Percentiles rank a stretch among this genome's conserved stretches.
phyloP scores from a whole-genome alignment of 164 flowering plant genomes.

The Stephania cephalantha region DNA sequence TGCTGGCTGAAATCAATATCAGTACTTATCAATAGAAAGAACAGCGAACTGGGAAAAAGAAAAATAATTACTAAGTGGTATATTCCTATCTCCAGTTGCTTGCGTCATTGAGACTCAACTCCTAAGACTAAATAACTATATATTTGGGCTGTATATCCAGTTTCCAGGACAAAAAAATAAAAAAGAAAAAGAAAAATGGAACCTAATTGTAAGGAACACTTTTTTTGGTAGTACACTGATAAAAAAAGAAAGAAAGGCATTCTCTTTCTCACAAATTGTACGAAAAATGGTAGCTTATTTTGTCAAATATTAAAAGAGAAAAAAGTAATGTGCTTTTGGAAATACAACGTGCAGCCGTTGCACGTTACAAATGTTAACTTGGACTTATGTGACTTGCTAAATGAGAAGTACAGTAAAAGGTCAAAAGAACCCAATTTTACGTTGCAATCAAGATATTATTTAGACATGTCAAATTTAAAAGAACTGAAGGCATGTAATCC shows the following conservation, averaged over 20 bases:
- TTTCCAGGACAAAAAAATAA: not conserved
- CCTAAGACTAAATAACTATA: not conserved
- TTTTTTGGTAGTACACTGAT: no score
- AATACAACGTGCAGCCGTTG: no score
- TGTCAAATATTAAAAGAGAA: no score
- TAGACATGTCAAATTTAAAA: no score
- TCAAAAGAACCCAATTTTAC: conserved; percentile 1
- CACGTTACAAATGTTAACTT: no score
- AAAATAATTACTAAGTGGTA: not conserved
- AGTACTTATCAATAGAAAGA: not conserved
- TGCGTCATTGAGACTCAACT: not conserved
- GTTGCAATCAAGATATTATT: not conserved
- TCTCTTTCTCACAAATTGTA: not conserved
- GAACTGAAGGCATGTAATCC: no score
- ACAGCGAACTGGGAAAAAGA: not conserved
- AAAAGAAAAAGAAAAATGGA: not conserved
- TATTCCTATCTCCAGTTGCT: not conserved
- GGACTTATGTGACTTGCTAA: not conserved
- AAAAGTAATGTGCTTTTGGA: no score
- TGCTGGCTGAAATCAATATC: conserved; percentile 54
- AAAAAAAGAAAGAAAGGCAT: not conserved
- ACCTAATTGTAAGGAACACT: no score
- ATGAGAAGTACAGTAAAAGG: not conserved
- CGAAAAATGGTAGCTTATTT: not conserved
- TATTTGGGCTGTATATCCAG: not conserved